Conservation (phyloP, 2,329 filamentous ascomycete genomes). For the Trichoderma sp. region DNA sequence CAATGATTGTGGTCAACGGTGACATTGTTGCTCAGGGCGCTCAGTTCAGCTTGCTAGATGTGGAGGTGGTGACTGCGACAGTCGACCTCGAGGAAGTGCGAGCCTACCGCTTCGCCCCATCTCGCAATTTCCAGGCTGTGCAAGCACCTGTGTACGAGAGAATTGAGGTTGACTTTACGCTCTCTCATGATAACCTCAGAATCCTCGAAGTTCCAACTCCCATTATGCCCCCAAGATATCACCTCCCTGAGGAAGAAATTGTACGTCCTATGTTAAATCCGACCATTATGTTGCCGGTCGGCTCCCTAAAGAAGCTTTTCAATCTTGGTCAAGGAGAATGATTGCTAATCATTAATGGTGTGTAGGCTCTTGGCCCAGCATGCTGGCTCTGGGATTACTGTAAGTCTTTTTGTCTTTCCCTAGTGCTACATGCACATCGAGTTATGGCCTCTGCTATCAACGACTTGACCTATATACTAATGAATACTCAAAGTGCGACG, state of each 20-base stretch:
- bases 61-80: slow-evolving; percentile 67
- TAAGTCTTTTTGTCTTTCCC: slow-evolving; percentile 6
- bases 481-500: slow-evolving; percentile 35
- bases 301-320: not conserved
- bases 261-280: not conserved
- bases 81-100: slow-evolving; percentile 72
- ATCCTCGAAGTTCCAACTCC: slow-evolving; percentile 26
- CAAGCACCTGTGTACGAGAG: slow-evolving; percentile 26
- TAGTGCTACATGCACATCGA: not conserved
- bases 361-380: slow-evolving; percentile 56
- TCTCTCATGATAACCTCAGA: slow-evolving; percentile 34
- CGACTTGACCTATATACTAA: not conserved
- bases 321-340: not conserved
- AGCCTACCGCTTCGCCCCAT: slow-evolving; percentile 28
- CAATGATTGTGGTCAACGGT: slow-evolving; percentile 48
- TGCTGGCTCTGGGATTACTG: slow-evolving; percentile 70
- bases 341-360: not conserved
- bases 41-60: slow-evolving; percentile 65
- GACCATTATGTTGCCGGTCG: not conserved
- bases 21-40: slow-evolving; percentile 62
- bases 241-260: slow-evolving; percentile 68
- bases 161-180: slow-evolving; percentile 23
- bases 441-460: not conserved
- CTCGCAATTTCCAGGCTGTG: slow-evolving; percentile 26
- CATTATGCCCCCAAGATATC: slow-evolving; percentile 42